Evolutionary conservation across 371 early-diverging fungal species (phyloP).

Genomic region (Basidiobolus meristosporus): DNA sequence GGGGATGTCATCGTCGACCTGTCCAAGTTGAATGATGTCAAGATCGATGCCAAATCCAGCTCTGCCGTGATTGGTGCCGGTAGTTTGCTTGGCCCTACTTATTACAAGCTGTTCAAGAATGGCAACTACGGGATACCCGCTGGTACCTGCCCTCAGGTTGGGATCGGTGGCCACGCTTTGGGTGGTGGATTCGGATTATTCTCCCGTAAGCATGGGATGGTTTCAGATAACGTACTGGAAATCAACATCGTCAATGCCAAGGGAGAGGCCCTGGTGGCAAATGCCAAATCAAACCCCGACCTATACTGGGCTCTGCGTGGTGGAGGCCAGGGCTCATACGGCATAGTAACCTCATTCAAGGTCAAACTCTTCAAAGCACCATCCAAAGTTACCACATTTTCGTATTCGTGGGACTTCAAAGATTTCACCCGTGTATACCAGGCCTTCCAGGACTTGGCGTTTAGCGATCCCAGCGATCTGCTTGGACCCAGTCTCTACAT

Average conservation of each 20-base stretch:
- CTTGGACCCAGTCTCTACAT: not conserved
- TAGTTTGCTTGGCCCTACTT: conserved; percentile 11
- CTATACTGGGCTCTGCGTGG: conserved; percentile 40
- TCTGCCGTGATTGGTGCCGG: conserved; percentile 12
- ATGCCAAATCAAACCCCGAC: conserved; percentile 15
- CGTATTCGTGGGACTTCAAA: not conserved
- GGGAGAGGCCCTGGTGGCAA: conserved; percentile 19
- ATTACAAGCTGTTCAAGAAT: conserved; percentile 9
- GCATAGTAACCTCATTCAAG: conserved; percentile 21
- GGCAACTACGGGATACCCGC: conserved; percentile 10
- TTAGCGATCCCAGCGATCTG: not conserved
- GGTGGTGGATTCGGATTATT: conserved; percentile 22
- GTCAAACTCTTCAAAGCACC: conserved; percentile 10
- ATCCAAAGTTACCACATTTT: conserved; percentile 3
- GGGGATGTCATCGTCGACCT: conserved; percentile 14
- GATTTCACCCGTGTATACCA: not conserved
- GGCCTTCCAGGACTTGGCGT: not conserved
- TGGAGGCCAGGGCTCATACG: conserved; percentile 28
- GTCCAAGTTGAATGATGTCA: conserved; percentile 5
- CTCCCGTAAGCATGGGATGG: conserved; percentile 13
- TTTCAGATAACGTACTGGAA: conserved; percentile 23
- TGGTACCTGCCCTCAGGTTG: conserved; percentile 16
- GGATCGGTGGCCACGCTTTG: conserved; percentile 12
- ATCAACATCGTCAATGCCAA: conserved; percentile 20
- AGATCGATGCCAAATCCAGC: conserved; percentile 2